Conservation (phyloP, 116 monocot species). For the Cymodocea nodosa region DNA sequence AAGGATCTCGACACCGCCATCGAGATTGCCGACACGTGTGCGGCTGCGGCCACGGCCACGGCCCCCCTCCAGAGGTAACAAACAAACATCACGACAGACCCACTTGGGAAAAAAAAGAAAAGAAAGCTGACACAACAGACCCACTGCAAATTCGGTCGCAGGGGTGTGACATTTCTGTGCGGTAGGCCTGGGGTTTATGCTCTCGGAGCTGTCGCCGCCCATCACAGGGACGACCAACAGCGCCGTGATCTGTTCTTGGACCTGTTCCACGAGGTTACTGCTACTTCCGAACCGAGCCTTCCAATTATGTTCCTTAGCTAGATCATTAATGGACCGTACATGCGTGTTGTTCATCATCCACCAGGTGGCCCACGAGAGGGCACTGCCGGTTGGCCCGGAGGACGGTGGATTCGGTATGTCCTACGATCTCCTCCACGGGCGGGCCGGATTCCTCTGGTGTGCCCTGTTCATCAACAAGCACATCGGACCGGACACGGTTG, state of each 20-base stretch:
- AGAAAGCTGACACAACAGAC: too few relatives aligned
- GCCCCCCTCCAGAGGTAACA: constrained; percentile 11
- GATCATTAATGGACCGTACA: background rate
- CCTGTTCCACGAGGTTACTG: constrained; percentile 23
- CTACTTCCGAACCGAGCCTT: background rate
- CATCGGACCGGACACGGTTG: constrained; percentile 16
- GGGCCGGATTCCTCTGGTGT: constrained; percentile 37
- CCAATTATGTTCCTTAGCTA: background rate
- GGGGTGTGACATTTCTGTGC: constrained; percentile 30
- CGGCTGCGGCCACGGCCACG: constrained; percentile 5
- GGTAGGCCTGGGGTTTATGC: constrained; percentile 36
- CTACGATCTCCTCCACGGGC: constrained; percentile 40
- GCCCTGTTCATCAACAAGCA: constrained; percentile 38
- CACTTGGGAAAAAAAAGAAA: background rate
- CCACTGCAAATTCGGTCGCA: background rate
- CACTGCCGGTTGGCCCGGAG: constrained; percentile 31
- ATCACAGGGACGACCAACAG: constrained; percentile 15
- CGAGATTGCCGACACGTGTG: constrained; percentile 28
- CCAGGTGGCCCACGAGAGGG: constrained; percentile 31
- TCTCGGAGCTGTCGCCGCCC: constrained; percentile 22
- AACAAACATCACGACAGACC: background rate
- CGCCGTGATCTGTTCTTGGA: constrained; percentile 14
- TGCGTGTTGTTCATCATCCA: background rate
- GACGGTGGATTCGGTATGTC: constrained; percentile 49
- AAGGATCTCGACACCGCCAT: constrained; percentile 15